phyloP scores from a whole-genome alignment of 1,284 basidiomycete genomes.

The Leccinum fallax region DNA sequence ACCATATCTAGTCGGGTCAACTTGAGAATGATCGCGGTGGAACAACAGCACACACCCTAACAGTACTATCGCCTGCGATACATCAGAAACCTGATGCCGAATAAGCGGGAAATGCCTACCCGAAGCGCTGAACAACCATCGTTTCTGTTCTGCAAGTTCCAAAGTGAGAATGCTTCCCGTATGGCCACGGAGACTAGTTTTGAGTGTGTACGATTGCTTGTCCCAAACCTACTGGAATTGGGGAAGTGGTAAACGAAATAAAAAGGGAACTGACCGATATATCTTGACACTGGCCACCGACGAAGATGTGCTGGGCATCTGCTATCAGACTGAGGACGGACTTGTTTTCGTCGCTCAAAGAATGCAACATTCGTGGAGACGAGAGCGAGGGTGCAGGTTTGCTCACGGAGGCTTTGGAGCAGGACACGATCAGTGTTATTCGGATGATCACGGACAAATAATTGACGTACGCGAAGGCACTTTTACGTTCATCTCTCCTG shows the following conservation, averaged over 20 bases:
- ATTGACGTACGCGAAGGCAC: constrained; percentile 30
- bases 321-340: constrained; percentile 80
- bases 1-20: constrained; percentile 72
- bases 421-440: constrained; percentile 15
- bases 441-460: not conserved
- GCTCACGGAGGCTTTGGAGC: constrained; percentile 56
- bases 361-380: constrained; percentile 59
- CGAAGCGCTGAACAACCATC: constrained; percentile 87
- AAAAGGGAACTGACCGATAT: constrained; percentile 42
- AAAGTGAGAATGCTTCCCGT: constrained; percentile 85
- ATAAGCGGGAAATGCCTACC: constrained; percentile 44
- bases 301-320: constrained; percentile 75
- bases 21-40: not conserved
- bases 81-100: constrained; percentile 9
- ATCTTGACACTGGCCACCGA: constrained; percentile 79
- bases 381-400: constrained; percentile 47
- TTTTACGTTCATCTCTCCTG: constrained; percentile 12
- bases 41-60: constrained; percentile 55
- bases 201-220: constrained; percentile 66
- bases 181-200: constrained; percentile 81
- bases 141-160: constrained; percentile 72
- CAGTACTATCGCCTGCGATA: constrained; percentile 76
- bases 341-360: constrained; percentile 65
- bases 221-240: constrained; percentile 73
- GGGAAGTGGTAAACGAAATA: constrained; percentile 1